These are phyloP conservation scores for Serendipita sp. DNA, from an alignment of 1,284 basidiomycete genomes.

Conservation along the genomic window DNA sequence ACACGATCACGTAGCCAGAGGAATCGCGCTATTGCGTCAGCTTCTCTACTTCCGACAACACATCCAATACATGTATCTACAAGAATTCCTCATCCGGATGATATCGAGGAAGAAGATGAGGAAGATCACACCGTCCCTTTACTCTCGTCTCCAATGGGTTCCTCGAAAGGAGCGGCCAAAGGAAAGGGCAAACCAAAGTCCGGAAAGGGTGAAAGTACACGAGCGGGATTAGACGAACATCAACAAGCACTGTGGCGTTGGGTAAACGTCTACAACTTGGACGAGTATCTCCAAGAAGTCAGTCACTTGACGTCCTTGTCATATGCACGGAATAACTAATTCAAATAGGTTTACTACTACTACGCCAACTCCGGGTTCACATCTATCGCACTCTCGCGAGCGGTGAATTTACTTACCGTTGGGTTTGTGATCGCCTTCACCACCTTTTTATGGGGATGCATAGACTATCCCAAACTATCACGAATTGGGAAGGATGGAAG, in stretches of 20 bases:
- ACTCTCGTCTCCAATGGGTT: conserved; percentile 17
- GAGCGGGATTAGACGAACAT: conserved; percentile 60
- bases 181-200: conserved; percentile 32
- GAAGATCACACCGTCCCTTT: conserved; percentile 19
- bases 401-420: conserved; percentile 89
- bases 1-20: conserved; percentile 27
- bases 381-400: conserved; percentile 78
- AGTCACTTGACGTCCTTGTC: conserved; percentile 10
- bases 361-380: conserved; percentile 94
- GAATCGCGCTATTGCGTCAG: not conserved
- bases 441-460: conserved; percentile 86
- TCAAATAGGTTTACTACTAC: conserved; percentile 58
- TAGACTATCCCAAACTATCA: conserved; percentile 60
- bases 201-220: conserved; percentile 29
- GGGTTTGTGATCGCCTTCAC: conserved; percentile 96
- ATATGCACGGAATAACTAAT: not conserved
- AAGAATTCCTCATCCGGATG: conserved; percentile 33
- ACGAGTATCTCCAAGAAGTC: conserved; percentile 87
- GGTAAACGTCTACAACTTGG: conserved; percentile 90
- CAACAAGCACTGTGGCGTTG: conserved; percentile 94
- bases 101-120: conserved; percentile 25
- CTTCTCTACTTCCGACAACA: not conserved
- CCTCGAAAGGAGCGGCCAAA: not conserved
- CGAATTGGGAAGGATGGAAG: conserved; percentile 47
- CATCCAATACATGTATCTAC: conserved; percentile 16